phyloP scores from a whole-genome alignment of 768 basidiomycete genomes.

The Coprinellus aureogranulatus region DNA sequence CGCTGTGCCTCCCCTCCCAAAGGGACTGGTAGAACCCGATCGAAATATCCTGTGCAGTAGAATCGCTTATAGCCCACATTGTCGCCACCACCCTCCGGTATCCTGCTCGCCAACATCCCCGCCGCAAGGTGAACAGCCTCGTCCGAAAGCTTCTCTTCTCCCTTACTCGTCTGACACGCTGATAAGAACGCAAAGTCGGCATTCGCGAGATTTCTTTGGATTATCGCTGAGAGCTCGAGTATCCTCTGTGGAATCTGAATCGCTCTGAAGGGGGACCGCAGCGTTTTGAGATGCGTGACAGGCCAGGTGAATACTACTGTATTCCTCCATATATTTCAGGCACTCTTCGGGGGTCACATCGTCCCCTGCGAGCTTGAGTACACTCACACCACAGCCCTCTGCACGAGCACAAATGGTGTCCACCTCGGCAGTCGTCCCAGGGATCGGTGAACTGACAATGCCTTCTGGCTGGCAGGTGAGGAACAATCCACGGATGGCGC shows the following conservation, averaged over 20 bases:
- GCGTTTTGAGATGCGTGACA: slow-evolving; percentile 15
- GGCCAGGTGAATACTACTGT: slow-evolving; percentile 15
- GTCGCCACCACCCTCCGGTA: slow-evolving; percentile 16
- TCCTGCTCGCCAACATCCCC: slow-evolving; percentile 19
- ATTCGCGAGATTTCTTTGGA: slow-evolving; percentile 4
- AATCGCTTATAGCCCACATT: slow-evolving; percentile 19
- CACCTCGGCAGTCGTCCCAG: slow-evolving; percentile 12
- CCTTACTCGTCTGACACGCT: slow-evolving; percentile 18
- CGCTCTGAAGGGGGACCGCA: slow-evolving; percentile 8
- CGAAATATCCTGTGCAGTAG: slow-evolving; percentile 12
- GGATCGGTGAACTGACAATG: not conserved
- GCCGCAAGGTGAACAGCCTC: slow-evolving; percentile 19
- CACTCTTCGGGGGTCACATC: slow-evolving; percentile 7
- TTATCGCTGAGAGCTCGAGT: slow-evolving; percentile 11
- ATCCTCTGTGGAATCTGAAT: slow-evolving; percentile 12
- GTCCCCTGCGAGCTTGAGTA: slow-evolving; percentile 16
- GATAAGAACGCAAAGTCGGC: slow-evolving; percentile 17
- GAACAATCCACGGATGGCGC: not conserved
- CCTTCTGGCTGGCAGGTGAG: slow-evolving; percentile 1
- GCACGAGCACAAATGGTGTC: not conserved
- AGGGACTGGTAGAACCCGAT: slow-evolving; percentile 6
- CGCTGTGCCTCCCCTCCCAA: not conserved
- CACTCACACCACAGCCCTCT: slow-evolving; percentile 6
- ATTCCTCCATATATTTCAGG: slow-evolving; percentile 10
- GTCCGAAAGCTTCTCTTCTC: slow-evolving; percentile 11